Evolutionary conservation across 1,284 basidiomycete genomes (phyloP).

Genomic region (Ustilago loliicola): DNA sequence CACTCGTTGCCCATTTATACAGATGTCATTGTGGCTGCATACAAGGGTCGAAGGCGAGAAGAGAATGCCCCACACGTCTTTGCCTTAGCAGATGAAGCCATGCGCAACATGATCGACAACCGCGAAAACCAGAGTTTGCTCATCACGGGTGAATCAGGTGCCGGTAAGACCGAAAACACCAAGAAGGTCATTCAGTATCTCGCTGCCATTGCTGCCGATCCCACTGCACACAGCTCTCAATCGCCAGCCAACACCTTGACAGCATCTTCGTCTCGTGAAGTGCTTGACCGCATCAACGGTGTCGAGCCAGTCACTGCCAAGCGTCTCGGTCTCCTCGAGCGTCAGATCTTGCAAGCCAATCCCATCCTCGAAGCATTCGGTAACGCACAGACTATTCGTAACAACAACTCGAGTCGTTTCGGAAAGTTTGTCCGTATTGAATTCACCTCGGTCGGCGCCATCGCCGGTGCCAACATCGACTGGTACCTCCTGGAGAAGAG

Average conservation of each 20-base stretch:
- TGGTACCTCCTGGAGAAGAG: slow-evolving; percentile 99
- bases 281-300: slow-evolving; percentile 63
- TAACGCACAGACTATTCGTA: slow-evolving; percentile 97
- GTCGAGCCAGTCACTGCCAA: slow-evolving; percentile 56
- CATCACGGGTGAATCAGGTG: slow-evolving; percentile 99
- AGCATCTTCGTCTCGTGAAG: slow-evolving; percentile 56
- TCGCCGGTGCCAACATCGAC: slow-evolving; percentile 97
- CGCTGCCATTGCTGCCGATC: slow-evolving; percentile 87
- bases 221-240: slow-evolving; percentile 33
- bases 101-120: slow-evolving; percentile 98
- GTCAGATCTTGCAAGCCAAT: slow-evolving; percentile 97
- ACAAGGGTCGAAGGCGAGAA: slow-evolving; percentile 89
- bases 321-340: slow-evolving; percentile 86
- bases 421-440: slow-evolving; percentile 96
- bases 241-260: slow-evolving; percentile 49
- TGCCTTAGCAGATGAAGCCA: slow-evolving; percentile 95
- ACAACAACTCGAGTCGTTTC: slow-evolving; percentile 99
- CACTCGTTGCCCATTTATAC: slow-evolving; percentile 92
- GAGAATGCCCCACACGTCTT: slow-evolving; percentile 98
- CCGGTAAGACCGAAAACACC: slow-evolving; percentile 99
- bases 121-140: slow-evolving; percentile 97
- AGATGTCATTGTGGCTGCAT: slow-evolving; percentile 90
- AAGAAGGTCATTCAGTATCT: slow-evolving; percentile 99
- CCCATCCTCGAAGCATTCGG: slow-evolving; percentile 98
- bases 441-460: slow-evolving; percentile 92